These are phyloP conservation scores for Cyberlindnera subsufficiens DNA, from an alignment of 805 yeast genomes.

Conservation along the genomic window DNA sequence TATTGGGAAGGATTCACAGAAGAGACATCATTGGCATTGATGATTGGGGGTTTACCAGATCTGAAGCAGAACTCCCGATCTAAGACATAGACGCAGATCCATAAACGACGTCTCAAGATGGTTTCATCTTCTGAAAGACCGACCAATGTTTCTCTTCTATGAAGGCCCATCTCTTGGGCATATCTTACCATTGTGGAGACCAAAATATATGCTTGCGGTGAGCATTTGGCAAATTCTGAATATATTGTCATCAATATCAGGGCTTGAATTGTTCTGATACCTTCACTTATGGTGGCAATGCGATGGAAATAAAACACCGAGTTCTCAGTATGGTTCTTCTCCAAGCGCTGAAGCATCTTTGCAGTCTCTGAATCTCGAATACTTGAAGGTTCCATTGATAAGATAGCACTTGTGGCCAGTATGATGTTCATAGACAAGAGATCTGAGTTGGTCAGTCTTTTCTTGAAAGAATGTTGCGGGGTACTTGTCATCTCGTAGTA, in stretches of 20 bases:
- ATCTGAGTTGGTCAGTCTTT: conserved; percentile 25
- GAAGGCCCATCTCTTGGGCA: conserved; percentile 54
- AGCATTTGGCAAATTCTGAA: conserved; percentile 30
- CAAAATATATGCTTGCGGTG: conserved; percentile 37
- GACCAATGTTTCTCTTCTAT: conserved; percentile 39
- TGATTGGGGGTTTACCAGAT: conserved; percentile 44
- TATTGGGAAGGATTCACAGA: conserved; percentile 10
- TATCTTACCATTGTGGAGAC: conserved; percentile 42
- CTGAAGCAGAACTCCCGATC: conserved; percentile 43
- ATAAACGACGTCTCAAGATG: conserved; percentile 33
- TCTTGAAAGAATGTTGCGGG: conserved; percentile 1
- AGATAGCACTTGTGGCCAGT: conserved; percentile 19
- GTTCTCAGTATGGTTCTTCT: conserved; percentile 28
- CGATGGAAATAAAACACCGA: conserved; percentile 49
- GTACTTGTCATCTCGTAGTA: conserved; percentile 12
- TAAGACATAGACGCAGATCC: conserved; percentile 42
- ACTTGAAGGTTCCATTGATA: neutral
- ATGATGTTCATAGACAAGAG: conserved; percentile 26
- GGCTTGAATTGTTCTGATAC: conserved; percentile 45
- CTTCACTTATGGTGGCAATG: conserved; percentile 44
- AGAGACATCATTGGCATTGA: conserved; percentile 33
- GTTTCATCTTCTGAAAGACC: conserved; percentile 34
- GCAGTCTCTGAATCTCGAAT: neutral
- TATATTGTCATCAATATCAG: conserved; percentile 38
- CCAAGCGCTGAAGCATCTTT: conserved; percentile 14